Conservation (phyloP, 805 yeast genomes). For the Teunomyces tritomae region DNA sequence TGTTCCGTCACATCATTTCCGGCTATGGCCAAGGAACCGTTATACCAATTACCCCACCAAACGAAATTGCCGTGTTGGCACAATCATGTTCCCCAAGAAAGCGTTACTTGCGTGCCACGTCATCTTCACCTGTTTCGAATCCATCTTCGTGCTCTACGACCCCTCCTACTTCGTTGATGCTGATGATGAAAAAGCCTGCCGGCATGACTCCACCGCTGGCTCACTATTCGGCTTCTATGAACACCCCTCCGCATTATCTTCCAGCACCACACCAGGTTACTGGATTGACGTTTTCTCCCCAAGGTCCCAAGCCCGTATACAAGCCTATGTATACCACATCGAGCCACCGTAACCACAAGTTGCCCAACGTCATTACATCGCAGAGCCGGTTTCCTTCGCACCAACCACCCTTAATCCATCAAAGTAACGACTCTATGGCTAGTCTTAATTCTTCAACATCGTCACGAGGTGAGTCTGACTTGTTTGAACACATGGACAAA, state of each 20-base stretch:
- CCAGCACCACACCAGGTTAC: constrained; percentile 6
- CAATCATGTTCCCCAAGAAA: neutral
- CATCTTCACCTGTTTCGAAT: neutral
- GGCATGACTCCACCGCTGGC: constrained; percentile 1
- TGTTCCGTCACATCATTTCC: constrained; percentile 13
- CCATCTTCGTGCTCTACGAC: constrained; percentile 1
- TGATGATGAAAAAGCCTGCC: constrained; percentile 1
- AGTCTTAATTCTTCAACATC: constrained; percentile 24
- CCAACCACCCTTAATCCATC: constrained; percentile 11
- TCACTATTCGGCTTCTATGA: neutral
- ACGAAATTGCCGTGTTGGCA: neutral
- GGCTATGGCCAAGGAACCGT: constrained; percentile 3
- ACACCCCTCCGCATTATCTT: neutral
- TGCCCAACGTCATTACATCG: constrained; percentile 9
- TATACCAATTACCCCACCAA: neutral
- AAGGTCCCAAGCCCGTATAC: constrained; percentile 5
- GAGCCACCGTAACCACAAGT: constrained; percentile 7
- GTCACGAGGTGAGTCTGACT: constrained; percentile 13
- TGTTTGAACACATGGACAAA: constrained; percentile 23
- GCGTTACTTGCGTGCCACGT: neutral
- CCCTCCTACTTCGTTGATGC: constrained; percentile 1
- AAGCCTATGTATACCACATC: constrained; percentile 9
- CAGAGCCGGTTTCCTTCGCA: constrained; percentile 2
- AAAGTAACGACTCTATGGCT: constrained; percentile 23
- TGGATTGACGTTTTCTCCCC: constrained; percentile 1